Evolutionary conservation across 2,329 filamentous ascomycete genomes (phyloP).

Genomic region (Neofusicoccum parvum): DNA sequence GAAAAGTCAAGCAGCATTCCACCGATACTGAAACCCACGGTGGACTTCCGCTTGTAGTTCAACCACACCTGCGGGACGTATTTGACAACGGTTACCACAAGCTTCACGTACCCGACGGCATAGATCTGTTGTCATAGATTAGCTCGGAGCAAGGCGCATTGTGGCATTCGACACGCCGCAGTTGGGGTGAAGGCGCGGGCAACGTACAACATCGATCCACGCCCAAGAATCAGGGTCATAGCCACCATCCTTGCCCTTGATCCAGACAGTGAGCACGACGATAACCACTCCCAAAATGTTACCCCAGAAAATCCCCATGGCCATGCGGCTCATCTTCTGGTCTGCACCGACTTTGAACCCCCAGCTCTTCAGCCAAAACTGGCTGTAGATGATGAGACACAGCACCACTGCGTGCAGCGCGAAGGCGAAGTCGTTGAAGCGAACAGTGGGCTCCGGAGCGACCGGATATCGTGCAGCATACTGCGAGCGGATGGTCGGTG

Average conservation of each 20-base stretch:
- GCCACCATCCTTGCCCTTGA: conserved; percentile 44
- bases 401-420: conserved; percentile 78
- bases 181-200: not conserved
- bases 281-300: conserved; percentile 60
- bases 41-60: conserved; percentile 84
- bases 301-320: conserved; percentile 70
- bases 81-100: conserved; percentile 86
- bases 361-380: conserved; percentile 75
- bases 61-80: conserved; percentile 73
- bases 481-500: conserved; percentile 72
- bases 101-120: conserved; percentile 82
- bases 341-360: conserved; percentile 65
- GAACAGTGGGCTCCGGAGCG: conserved; percentile 77
- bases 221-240: conserved; percentile 57
- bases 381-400: conserved; percentile 72
- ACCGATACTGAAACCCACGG: conserved; percentile 81
- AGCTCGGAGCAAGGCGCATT: conserved; percentile 20
- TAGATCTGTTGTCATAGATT: conserved; percentile 49
- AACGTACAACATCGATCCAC: conserved; percentile 64
- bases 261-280: conserved; percentile 50
- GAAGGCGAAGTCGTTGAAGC: conserved; percentile 88
- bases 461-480: conserved; percentile 79
- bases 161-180: not conserved
- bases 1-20: conserved; percentile 82
- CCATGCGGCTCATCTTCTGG: conserved; percentile 60